Conservation (phyloP, 2,329 filamentous ascomycete species). For the Ophioceras dolichostomum region DNA sequence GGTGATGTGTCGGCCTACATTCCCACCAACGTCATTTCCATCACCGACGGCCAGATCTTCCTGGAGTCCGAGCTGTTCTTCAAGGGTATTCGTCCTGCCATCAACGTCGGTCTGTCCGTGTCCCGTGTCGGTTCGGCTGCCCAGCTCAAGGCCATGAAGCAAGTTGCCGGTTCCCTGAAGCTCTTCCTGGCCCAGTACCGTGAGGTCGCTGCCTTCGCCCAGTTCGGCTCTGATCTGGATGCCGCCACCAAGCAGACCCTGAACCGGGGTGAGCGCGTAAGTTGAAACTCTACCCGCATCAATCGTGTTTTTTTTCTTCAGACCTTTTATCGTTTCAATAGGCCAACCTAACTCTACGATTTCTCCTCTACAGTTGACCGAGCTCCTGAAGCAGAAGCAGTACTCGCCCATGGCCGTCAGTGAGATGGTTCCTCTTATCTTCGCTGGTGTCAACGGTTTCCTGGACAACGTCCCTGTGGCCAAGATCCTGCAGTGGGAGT, state of each 20-base stretch:
- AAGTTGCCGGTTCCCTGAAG: conserved; percentile 98
- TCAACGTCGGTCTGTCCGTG: conserved; percentile 99
- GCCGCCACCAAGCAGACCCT: conserved; percentile 98
- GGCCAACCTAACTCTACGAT: conserved; percentile 13
- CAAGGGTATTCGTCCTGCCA: conserved; percentile 99
- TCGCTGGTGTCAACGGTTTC: conserved; percentile 95
- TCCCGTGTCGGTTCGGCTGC: conserved; percentile 99
- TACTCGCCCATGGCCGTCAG: conserved; percentile 97
- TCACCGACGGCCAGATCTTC: conserved; percentile 99
- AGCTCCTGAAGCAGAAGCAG: conserved; percentile 99
- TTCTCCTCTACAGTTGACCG: conserved; percentile 51
- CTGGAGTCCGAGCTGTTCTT: conserved; percentile 98
- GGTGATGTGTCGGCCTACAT: conserved; percentile 99
- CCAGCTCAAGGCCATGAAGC: conserved; percentile 99
- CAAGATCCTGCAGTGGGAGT: conserved; percentile 91
- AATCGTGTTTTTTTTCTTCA: neutral
- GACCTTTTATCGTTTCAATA: neutral
- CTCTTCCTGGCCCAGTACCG: conserved; percentile 99
- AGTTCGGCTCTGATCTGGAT: conserved; percentile 99
- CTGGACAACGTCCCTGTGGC: conserved; percentile 78
- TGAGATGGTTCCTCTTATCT: conserved; percentile 99
- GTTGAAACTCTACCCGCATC: conserved; percentile 16
- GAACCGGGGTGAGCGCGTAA: conserved; percentile 92
- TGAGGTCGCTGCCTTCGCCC: conserved; percentile 98
- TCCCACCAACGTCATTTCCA: conserved; percentile 99